Evolutionary conservation across 2,329 filamentous ascomycete species (phyloP).

Genomic region (Aureobasidium mangrovei): DNA sequence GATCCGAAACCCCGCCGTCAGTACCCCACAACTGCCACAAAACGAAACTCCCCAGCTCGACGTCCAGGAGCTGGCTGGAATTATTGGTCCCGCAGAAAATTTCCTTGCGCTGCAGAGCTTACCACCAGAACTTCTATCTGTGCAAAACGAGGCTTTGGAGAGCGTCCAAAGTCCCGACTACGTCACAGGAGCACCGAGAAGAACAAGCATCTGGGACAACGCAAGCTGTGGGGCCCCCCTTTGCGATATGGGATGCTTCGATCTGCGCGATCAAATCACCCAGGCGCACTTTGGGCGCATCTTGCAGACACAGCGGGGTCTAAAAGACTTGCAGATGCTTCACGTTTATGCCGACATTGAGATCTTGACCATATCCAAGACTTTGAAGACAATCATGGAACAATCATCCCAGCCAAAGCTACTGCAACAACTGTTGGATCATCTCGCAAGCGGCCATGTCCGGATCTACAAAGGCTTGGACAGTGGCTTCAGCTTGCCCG

Average conservation of each 20-base stretch:
- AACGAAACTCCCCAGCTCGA: slow-evolving; percentile 4
- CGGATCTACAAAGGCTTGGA: slow-evolving; percentile 16
- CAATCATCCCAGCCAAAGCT: slow-evolving; percentile 11
- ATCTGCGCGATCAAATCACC: slow-evolving; percentile 14
- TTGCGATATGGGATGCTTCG: slow-evolving; percentile 13
- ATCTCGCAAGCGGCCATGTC: slow-evolving; percentile 11
- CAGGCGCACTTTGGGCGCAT: slow-evolving; percentile 15
- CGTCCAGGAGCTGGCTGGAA: slow-evolving; percentile 9
- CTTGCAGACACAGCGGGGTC: slow-evolving; percentile 14
- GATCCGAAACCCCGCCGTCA: slow-evolving; percentile 8
- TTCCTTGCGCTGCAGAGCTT: slow-evolving; percentile 6
- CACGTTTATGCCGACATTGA: slow-evolving; percentile 15
- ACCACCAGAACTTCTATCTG: slow-evolving; percentile 8
- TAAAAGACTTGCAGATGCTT: slow-evolving; percentile 16
- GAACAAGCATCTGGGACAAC: slow-evolving; percentile 13
- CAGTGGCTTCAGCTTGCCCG: slow-evolving; percentile 15
- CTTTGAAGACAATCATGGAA: slow-evolving; percentile 10
- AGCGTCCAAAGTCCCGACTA: slow-evolving; percentile 9
- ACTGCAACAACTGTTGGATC: slow-evolving; percentile 13
- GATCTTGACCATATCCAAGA: slow-evolving; percentile 7
- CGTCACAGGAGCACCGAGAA: slow-evolving; percentile 1
- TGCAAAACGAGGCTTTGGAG: background rate
- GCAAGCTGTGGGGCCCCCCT: slow-evolving; percentile 14
- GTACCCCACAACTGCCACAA: background rate
- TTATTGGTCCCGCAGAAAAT: slow-evolving; percentile 14